Evolutionary conservation across 352 stramenopile species (phyloP), one percentile per base, ranked within the genome.

Genomic region (Phytophthora pini): DNA sequence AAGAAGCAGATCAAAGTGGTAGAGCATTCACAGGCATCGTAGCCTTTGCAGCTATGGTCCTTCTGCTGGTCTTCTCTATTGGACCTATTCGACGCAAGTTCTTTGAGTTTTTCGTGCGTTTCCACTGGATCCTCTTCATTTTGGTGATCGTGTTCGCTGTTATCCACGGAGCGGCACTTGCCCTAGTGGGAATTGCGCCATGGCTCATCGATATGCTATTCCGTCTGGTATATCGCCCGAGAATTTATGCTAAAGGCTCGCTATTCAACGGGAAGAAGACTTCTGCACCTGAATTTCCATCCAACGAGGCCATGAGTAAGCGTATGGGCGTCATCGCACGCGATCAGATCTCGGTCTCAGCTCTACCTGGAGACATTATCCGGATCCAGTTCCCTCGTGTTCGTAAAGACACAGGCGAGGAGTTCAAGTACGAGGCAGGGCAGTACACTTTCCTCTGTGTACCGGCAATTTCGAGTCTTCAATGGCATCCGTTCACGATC

Each of bases 401-500:
- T 40, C 34, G 34, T 15, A 50, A 56, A 5, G 70, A 80, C 12
- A 78, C 43, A 11, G 57, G 48, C 48, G 56, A 72, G 12, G 45
- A 13, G 0, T 82, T 82, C 63, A 26, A 54, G 3, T 80, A 75
- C 36, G 36, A 75, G 22, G 69, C 72, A 3, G 76, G 32, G 0
- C 56, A 65, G 4, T 65, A 65, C 29, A 47, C 46, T 5, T 65
- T 65, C 46, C 17, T 65, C 6, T 89, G 88, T 65, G 56, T 96
- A 3, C 85, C 84, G 1, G 12, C 49, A 8, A 56, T 96, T 32
- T 83, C 70, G 29, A 15, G 46, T 17, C 48, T 84, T 3, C 64
- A 95, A 69, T 96, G 87, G 87, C 88, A 96, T 61, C 88, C 88
- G 44, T 95, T 95, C 68, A 92, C 84, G 15, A 82, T 96, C 38